Percentiles rank a stretch among this genome's conserved stretches.
phyloP scores from a whole-genome alignment of 805 yeast genomes.

The Sugiyamaella valdiviana region DNA sequence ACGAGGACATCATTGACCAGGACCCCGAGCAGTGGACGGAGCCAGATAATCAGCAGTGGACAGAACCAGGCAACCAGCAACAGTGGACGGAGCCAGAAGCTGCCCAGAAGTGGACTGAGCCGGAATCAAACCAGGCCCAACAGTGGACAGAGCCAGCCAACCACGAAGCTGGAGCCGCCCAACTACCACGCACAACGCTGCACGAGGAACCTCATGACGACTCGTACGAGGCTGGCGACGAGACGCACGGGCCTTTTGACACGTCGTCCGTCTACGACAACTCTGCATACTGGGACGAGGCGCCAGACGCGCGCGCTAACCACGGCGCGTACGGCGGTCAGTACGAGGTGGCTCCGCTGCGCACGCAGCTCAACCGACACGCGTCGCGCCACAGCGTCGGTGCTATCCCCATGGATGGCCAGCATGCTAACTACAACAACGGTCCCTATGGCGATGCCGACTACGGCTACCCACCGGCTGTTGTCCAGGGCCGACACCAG shows the following conservation, averaged over 20 bases:
- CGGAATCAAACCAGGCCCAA: too few species aligned
- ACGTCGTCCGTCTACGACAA: not conserved
- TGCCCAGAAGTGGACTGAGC: not conserved
- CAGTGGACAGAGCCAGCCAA: not conserved
- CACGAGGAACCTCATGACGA: not conserved
- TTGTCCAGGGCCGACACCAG: not conserved
- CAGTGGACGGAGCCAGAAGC: not conserved
- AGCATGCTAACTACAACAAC: not conserved
- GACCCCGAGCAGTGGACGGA: not conserved
- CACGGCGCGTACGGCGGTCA: too few species aligned
- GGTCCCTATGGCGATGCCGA: not conserved
- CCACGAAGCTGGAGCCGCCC: too few species aligned
- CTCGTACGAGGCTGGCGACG: not conserved
- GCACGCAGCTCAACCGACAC: not conserved
- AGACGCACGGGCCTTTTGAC: not conserved
- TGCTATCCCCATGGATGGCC: not conserved
- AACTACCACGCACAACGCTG: not conserved
- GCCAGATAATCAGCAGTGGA: not conserved
- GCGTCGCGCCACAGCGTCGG: not conserved
- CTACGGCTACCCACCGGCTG: not conserved
- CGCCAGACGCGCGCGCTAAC: too few species aligned
- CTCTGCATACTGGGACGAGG: not conserved
- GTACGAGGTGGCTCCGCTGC: not conserved
- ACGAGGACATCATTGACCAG: not conserved
- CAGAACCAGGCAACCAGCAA: not conserved